phyloP scores from a whole-genome alignment of 1,284 basidiomycete genomes.

The Tilletiopsis washingtonensis region DNA sequence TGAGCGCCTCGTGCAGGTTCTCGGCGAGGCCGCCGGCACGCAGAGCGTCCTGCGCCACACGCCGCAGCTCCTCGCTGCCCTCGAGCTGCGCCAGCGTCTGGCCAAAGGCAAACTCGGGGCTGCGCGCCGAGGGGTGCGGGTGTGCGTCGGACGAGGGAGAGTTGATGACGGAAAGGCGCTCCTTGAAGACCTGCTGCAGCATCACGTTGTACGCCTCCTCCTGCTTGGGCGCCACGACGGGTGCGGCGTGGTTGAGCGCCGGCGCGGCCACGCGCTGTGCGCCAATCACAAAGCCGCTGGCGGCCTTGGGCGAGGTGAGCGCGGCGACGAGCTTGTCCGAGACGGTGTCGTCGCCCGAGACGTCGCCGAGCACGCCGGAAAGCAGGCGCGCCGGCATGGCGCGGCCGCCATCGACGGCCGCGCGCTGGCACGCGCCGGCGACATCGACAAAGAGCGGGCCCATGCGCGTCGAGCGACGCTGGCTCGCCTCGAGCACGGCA shows the following conservation, averaged over 20 bases:
- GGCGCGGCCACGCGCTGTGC: neutral
- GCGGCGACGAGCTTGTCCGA: neutral
- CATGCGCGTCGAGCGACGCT: slow-evolving; percentile 72
- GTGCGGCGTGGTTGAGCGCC: slow-evolving; percentile 1
- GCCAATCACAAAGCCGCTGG: neutral
- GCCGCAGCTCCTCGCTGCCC: slow-evolving; percentile 32
- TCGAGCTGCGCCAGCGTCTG: slow-evolving; percentile 70
- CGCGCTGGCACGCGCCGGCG: slow-evolving; percentile 63
- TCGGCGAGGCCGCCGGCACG: slow-evolving; percentile 21
- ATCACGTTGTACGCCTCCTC: slow-evolving; percentile 87
- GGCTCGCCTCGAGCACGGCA: slow-evolving; percentile 73
- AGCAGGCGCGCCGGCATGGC: neutral
- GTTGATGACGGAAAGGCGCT: slow-evolving; percentile 79
- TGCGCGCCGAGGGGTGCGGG: slow-evolving; percentile 57
- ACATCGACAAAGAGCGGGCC: slow-evolving; percentile 79
- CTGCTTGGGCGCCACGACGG: slow-evolving; percentile 62
- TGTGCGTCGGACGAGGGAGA: slow-evolving; percentile 26
- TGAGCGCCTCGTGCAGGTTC: slow-evolving; percentile 32
- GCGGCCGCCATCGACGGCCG: slow-evolving; percentile 48
- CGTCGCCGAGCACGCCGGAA: neutral
- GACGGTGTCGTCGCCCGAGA: neutral
- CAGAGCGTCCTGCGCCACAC: slow-evolving; percentile 30
- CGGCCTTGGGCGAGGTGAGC: neutral
- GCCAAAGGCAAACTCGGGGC: slow-evolving; percentile 87
- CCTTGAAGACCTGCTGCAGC: slow-evolving; percentile 69